A percentile compares a stretch with the other conserved stretches of the same genome.
Conservation (phyloP, 2,329 filamentous ascomycete species). For the Alternaria sp. region DNA sequence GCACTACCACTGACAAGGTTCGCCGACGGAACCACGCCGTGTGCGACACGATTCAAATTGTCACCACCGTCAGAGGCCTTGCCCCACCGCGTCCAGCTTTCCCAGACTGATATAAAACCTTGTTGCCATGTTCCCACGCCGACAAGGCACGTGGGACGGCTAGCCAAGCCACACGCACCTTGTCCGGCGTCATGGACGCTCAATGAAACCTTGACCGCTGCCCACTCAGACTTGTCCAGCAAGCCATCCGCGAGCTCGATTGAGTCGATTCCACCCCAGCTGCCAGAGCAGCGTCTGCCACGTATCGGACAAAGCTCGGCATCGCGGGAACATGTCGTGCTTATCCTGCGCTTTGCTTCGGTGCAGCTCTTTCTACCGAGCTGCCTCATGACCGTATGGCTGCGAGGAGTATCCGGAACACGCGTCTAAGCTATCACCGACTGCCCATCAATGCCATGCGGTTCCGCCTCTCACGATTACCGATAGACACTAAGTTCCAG, state of each 20-base stretch:
- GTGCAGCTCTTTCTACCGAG: slow-evolving; percentile 27
- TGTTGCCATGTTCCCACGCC: slow-evolving; percentile 38
- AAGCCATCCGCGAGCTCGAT: slow-evolving; percentile 25
- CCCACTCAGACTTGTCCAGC: slow-evolving; percentile 4
- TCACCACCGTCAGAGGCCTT: slow-evolving; percentile 24
- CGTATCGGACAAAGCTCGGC: slow-evolving; percentile 33
- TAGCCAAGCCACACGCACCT: slow-evolving; percentile 24
- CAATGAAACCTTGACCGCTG: slow-evolving; percentile 13
- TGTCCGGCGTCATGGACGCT: slow-evolving; percentile 6
- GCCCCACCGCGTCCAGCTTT: slow-evolving; percentile 20
- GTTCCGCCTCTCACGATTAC: slow-evolving; percentile 5
- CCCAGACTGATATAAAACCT: slow-evolving; percentile 33
- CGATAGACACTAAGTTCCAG: background rate
- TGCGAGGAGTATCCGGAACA: slow-evolving; percentile 13
- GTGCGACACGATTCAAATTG: slow-evolving; percentile 28
- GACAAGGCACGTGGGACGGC: slow-evolving; percentile 16
- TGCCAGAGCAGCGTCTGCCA: slow-evolving; percentile 1
- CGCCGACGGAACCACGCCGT: slow-evolving; percentile 23
- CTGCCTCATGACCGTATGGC: slow-evolving; percentile 12
- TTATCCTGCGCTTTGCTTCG: slow-evolving; percentile 40
- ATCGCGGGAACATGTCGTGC: slow-evolving; percentile 27
- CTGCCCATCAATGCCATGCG: slow-evolving; percentile 3
- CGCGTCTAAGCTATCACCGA: slow-evolving; percentile 1
- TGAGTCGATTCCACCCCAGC: slow-evolving; percentile 31
- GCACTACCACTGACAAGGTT: slow-evolving; percentile 15